Conservation (phyloP, 495 filamentous ascomycete species). For the Penicillium manginii region DNA sequence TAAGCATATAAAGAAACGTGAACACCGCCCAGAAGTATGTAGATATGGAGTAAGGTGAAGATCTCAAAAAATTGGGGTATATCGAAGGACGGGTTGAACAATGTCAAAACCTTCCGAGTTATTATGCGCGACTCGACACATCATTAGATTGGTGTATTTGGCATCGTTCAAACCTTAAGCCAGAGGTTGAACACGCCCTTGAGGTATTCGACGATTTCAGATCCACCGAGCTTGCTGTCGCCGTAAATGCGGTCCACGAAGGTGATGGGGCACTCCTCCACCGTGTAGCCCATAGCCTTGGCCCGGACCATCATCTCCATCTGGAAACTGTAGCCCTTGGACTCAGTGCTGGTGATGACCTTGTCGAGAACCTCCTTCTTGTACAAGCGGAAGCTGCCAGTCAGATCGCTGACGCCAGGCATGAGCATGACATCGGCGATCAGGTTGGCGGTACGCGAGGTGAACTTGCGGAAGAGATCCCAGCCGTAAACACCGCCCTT, state of each 20-base stretch:
- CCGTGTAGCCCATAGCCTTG: conserved; percentile 87
- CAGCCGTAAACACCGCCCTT: conserved; percentile 94
- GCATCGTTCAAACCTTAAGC: conserved; percentile 70
- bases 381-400: conserved; percentile 92
- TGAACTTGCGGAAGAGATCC: conserved; percentile 96
- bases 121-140: conserved; percentile 16
- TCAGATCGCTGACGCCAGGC: conserved; percentile 95
- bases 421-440: conserved; percentile 93
- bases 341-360: conserved; percentile 83
- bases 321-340: conserved; percentile 97
- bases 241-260: conserved; percentile 97
- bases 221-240: conserved; percentile 90
- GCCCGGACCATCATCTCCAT: conserved; percentile 98
- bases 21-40: conserved; percentile 30
- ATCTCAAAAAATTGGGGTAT: conserved; percentile 28
- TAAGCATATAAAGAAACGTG: conserved; percentile 26
- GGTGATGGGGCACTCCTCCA: conserved; percentile 91
- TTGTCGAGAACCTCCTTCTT: conserved; percentile 88
- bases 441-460: conserved; percentile 86
- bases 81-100: conserved; percentile 26
- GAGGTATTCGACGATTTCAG: conserved; percentile 97
- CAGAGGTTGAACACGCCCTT: conserved; percentile 91
- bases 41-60: conserved; percentile 17
- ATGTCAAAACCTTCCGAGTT: conserved; percentile 14
- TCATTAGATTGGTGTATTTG: conserved; percentile 2